Conservation (phyloP, 2,329 filamentous ascomycete genomes). For the Aspergillus niger region DNA sequence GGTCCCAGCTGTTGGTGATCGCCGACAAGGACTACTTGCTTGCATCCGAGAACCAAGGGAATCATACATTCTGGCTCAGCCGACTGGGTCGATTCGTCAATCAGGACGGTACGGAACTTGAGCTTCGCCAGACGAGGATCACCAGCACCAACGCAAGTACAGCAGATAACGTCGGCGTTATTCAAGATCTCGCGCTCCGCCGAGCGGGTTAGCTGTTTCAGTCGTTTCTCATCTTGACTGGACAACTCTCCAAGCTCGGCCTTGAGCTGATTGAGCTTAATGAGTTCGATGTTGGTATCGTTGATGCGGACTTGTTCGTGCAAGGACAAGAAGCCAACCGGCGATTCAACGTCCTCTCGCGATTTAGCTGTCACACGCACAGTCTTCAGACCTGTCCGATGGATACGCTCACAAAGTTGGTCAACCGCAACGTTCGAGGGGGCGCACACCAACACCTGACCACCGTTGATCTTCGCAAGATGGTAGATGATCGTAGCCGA, state of each 20-base stretch:
- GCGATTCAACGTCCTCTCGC: slow-evolving; percentile 97
- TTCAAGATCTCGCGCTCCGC: slow-evolving; percentile 93
- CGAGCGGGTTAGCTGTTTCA: slow-evolving; percentile 89
- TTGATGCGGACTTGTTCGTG: slow-evolving; percentile 98
- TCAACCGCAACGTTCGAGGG: slow-evolving; percentile 98
- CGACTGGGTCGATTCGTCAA: slow-evolving; percentile 97
- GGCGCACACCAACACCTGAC: slow-evolving; percentile 93
- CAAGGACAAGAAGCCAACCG: slow-evolving; percentile 89
- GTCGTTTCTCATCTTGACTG: slow-evolving; percentile 96
- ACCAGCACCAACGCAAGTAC: slow-evolving; percentile 95
- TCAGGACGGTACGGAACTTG: slow-evolving; percentile 97
- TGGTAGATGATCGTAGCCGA: slow-evolving; percentile 99
- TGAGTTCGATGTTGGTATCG: slow-evolving; percentile 89
- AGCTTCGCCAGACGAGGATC: slow-evolving; percentile 94
- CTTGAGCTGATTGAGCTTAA: slow-evolving; percentile 92
- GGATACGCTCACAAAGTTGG: slow-evolving; percentile 95
- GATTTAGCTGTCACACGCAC: slow-evolving; percentile 99
- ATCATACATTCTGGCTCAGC: slow-evolving; percentile 99
- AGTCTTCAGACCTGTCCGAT: slow-evolving; percentile 91
- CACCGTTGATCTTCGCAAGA: slow-evolving; percentile 89
- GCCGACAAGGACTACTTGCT: slow-evolving; percentile 97
- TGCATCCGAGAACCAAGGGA: slow-evolving; percentile 92
- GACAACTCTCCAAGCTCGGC: slow-evolving; percentile 86
- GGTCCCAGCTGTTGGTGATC: slow-evolving; percentile 97
- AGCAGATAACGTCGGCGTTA: slow-evolving; percentile 97